These are phyloP conservation scores for Starmerella kuoi DNA, from an alignment of 805 yeast species.

Conservation along the genomic window DNA sequence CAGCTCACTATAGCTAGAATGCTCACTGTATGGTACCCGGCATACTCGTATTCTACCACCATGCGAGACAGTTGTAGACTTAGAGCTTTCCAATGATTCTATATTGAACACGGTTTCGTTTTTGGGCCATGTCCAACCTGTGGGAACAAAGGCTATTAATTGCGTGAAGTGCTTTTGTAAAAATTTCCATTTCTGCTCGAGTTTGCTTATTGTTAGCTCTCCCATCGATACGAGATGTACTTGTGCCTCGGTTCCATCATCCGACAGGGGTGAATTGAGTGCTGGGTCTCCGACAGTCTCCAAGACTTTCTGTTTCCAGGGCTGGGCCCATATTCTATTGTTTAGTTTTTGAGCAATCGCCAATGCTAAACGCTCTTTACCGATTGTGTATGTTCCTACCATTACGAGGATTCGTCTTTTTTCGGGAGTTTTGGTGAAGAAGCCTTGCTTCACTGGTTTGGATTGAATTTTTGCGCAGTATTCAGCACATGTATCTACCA, in stretches of 20 bases:
- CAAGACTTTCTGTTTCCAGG: slow-evolving; percentile 38
- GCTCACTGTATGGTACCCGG: slow-evolving; percentile 82
- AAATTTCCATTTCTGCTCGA: slow-evolving; percentile 40
- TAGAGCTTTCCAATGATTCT: slow-evolving; percentile 16
- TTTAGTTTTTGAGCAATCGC: slow-evolving; percentile 29
- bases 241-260: slow-evolving; percentile 37
- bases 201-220: slow-evolving; percentile 32
- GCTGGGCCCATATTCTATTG: slow-evolving; percentile 34
- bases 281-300: slow-evolving; percentile 35
- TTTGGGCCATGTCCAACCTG: slow-evolving; percentile 71
- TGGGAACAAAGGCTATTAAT: slow-evolving; percentile 67
- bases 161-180: slow-evolving; percentile 40
- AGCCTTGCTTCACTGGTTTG: slow-evolving; percentile 21
- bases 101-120: slow-evolving; percentile 11
- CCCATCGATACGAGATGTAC: slow-evolving; percentile 68
- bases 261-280: slow-evolving; percentile 33
- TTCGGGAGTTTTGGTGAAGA: slow-evolving; percentile 17
- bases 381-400: slow-evolving; percentile 84
- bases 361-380: slow-evolving; percentile 78
- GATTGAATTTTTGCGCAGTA: slow-evolving; percentile 36
- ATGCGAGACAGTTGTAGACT: slow-evolving; percentile 14
- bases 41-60: slow-evolving; percentile 37
- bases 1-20: slow-evolving; percentile 77
- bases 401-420: slow-evolving; percentile 39
- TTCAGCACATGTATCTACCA: slow-evolving; percentile 47